These are phyloP conservation scores for Colletotrichum musicola DNA, from an alignment of 2,329 filamentous ascomycete genomes.

Conservation along the genomic window DNA sequence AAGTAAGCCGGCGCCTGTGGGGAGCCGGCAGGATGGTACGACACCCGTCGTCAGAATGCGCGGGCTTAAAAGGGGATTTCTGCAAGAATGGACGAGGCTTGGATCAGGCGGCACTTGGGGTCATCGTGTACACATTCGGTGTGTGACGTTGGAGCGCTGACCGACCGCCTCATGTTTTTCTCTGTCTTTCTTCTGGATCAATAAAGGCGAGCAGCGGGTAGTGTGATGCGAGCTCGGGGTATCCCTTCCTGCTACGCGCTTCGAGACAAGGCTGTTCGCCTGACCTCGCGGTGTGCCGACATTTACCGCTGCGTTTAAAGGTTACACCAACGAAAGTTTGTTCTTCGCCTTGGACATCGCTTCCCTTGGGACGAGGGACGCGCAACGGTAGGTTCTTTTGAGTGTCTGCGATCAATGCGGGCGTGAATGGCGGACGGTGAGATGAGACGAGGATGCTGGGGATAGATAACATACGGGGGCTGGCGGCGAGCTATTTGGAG, in stretches of 20 bases:
- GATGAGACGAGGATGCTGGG: too few relatives aligned
- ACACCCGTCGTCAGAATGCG: slow-evolving; percentile 11
- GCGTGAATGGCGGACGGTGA: too few relatives aligned
- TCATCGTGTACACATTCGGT: slow-evolving; percentile 14
- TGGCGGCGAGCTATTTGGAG: too few relatives aligned
- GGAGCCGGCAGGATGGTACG: slow-evolving; percentile 7
- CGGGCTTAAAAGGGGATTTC: slow-evolving; percentile 2
- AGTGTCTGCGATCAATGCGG: too few relatives aligned
- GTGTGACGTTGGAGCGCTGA: slow-evolving; percentile 6
- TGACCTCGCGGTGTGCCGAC: slow-evolving; percentile 20
- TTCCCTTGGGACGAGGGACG: too few relatives aligned
- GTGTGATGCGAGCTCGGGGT: slow-evolving; percentile 33
- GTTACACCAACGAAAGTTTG: too few relatives aligned
- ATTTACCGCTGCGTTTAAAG: not conserved
- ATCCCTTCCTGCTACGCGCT: slow-evolving; percentile 19
- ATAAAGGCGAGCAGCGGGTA: slow-evolving; percentile 5
- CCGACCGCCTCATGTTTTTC: not conserved
- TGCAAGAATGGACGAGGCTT: slow-evolving; percentile 31
- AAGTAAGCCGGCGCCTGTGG: not conserved
- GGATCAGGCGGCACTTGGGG: slow-evolving; percentile 26
- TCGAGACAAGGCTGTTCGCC: slow-evolving; percentile 31
- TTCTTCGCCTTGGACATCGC: too few relatives aligned
- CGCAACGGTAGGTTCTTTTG: too few relatives aligned
- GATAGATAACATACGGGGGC: too few relatives aligned
- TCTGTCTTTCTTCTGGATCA: not conserved